These are phyloP conservation scores for Plasmodium relictum DNA, from an alignment of 169 alveolate species.

Conservation along the genomic window DNA sequence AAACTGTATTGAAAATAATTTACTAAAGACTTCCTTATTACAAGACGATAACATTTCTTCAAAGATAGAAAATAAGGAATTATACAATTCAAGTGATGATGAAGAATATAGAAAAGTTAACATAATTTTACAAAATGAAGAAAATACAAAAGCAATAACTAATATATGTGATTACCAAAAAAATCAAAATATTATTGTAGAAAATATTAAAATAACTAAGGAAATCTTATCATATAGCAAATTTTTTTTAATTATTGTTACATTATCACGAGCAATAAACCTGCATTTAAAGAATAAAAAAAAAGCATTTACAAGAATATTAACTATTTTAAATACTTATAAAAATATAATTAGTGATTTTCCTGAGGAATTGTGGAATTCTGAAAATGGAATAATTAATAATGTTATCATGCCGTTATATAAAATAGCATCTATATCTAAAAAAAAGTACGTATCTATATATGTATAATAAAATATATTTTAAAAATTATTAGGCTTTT, in stretches of 20 bases:
- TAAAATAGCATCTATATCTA: conserved; percentile 56
- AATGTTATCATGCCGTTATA: conserved; percentile 55
- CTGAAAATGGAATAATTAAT: conserved; percentile 54
- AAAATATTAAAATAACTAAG: conserved; percentile 39
- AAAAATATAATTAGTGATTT: conserved; percentile 63
- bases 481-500: background rate
- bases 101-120: conserved; percentile 60
- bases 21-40: background rate
- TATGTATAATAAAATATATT: background rate
- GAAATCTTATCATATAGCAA: conserved; percentile 76
- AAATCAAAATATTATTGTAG: background rate
- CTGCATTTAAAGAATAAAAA: conserved; percentile 62
- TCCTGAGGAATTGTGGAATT: conserved; percentile 49
- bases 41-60: background rate
- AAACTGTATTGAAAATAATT: background rate
- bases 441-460: conserved; percentile 40
- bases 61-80: background rate
- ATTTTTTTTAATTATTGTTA: conserved; percentile 62
- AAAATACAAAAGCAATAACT: background rate
- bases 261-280: conserved; percentile 71
- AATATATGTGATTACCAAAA: conserved; percentile 1
- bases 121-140: conserved; percentile 19
- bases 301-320: conserved; percentile 64
- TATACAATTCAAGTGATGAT: conserved; percentile 15
- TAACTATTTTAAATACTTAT: conserved; percentile 39